Base-by-base conservation (phyloP, 176 grass and related monocot genomes). In the Miscanthus lutarioriparius region DNA sequence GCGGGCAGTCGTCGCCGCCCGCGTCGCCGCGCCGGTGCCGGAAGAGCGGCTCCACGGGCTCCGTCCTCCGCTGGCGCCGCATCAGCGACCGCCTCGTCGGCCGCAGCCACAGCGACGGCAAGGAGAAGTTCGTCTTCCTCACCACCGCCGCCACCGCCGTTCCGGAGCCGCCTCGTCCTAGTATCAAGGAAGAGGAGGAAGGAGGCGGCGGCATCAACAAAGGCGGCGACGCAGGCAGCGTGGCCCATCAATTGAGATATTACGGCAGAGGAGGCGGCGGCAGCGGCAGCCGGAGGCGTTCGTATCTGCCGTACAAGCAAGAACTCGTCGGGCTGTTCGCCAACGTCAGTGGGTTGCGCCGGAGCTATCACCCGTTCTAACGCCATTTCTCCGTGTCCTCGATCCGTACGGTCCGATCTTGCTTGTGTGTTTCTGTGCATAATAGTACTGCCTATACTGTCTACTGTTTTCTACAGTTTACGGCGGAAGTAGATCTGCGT, bases 121-220 rank as follows among this genome's bases (percentile, higher is more conserved):
- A 96, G 89, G 93, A 99, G 88, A 99, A 99, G 75, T 96, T 99
- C 82, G 90, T 99, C 0, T 99, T 99, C 81, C 82, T 99, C 6
- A 66, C n/a, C n/a, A n/a, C 48, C 64, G 85, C 84, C 10, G 27
- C 59, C 26, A 3, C 45, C 45, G 80, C 72, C 19, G 69, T 49
- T 19, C 32, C 67, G 25, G 77, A 64, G 20, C 79, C 14, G 12
- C 75, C 43, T 53, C 13, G 66, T 51, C 48, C 6, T n/a, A 13
- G n/a, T 64, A 37, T 10, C 32, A 85, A 38, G 59, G 47, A 53
- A 36, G 48, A 27, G 28, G 87, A 62, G 30, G 69, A 74, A 66
- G 66, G 19, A 6, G 64, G 65, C 26, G 26, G 80, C 35, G 4
- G 49, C 16, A 67, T 61, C 65, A 15, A 38, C 16, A 67, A 45